These are phyloP conservation scores for Sporothrix phasma DNA, from an alignment of 2,329 filamentous ascomycete species.

Conservation along the genomic window DNA sequence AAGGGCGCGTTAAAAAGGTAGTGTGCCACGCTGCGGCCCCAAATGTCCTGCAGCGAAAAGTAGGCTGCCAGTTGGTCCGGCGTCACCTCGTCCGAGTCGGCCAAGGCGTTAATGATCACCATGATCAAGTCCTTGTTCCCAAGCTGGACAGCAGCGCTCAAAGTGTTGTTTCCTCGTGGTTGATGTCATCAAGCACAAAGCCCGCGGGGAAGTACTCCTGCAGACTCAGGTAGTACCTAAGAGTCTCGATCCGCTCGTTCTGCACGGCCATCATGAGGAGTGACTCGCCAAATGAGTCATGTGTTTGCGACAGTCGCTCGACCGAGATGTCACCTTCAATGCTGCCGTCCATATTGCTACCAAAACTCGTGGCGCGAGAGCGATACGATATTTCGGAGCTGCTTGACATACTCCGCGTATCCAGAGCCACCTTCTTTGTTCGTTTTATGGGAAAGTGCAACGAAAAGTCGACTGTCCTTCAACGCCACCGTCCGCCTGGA, in stretches of 20 bases:
- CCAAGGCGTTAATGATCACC: constrained; percentile 62
- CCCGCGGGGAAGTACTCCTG: constrained; percentile 63
- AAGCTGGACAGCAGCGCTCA: constrained; percentile 84
- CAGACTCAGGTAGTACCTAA: constrained; percentile 71
- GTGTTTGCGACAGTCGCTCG: constrained; percentile 63
- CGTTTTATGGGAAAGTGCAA: constrained; percentile 36
- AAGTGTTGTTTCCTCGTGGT: constrained; percentile 82
- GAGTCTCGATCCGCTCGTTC: constrained; percentile 56
- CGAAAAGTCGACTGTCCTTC: constrained; percentile 17
- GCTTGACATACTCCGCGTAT: constrained; percentile 77
- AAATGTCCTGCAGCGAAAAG: constrained; percentile 64
- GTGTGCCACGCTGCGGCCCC: constrained; percentile 85
- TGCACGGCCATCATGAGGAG: constrained; percentile 80
- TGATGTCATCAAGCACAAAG: constrained; percentile 69
- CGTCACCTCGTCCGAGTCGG: constrained; percentile 36
- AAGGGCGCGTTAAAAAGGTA: constrained; percentile 88
- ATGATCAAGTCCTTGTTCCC: constrained; percentile 67
- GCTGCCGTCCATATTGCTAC: constrained; percentile 55
- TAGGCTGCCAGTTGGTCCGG: constrained; percentile 54
- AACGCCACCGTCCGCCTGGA: constrained; percentile 40
- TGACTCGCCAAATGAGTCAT: constrained; percentile 65
- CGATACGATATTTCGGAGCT: constrained; percentile 75
- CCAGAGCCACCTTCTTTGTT: constrained; percentile 77
- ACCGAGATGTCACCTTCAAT: constrained; percentile 82
- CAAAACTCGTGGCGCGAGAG: constrained; percentile 69